Percentiles rank a stretch among this genome's conserved stretches.
phyloP scores from a whole-genome alignment of 2,329 filamentous ascomycete genomes.

The Pyrenophora seminiperda region DNA sequence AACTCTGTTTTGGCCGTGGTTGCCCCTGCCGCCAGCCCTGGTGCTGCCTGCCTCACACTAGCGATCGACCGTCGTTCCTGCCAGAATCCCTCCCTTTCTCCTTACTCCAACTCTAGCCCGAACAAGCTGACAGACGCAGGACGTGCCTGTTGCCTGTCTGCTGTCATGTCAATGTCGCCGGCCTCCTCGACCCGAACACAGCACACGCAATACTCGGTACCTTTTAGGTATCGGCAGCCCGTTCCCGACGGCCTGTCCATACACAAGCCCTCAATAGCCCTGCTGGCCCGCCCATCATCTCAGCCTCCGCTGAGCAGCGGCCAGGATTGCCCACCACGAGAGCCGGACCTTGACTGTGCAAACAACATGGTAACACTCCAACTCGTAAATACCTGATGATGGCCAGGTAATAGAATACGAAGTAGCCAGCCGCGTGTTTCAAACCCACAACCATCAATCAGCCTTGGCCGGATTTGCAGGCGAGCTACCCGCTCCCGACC shows the following conservation, averaged over 20 bases:
- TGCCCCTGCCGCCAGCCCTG: constrained; percentile 1
- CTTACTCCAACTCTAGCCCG: constrained; percentile 6
- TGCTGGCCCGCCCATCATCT: constrained; percentile 4
- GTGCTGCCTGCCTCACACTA: constrained; percentile 7
- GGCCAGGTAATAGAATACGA: constrained; percentile 13
- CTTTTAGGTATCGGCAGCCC: constrained; percentile 6
- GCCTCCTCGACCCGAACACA: constrained; percentile 8
- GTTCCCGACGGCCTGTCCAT: constrained; percentile 2
- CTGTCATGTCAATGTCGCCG: constrained; percentile 6
- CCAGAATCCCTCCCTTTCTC: constrained; percentile 4
- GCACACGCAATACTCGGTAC: constrained; percentile 9
- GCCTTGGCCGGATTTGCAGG: constrained; percentile 15
- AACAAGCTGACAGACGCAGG: constrained; percentile 1
- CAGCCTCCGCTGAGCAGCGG: constrained; percentile 8
- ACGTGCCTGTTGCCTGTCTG: too few species aligned
- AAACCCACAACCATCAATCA: constrained; percentile 24
- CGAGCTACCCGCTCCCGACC: constrained; percentile 14
- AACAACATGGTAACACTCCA: too few species aligned
- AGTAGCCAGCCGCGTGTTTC: constrained; percentile 29
- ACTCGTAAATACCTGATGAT: too few species aligned
- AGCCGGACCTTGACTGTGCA: background rate
- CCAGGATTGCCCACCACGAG: background rate
- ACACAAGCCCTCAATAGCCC: too few species aligned
- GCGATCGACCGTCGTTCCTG: constrained; percentile 4
- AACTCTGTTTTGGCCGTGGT: constrained; percentile 4